These are phyloP conservation scores for Tricholoma terreum DNA, from an alignment of 768 basidiomycete species.

Conservation along the genomic window DNA sequence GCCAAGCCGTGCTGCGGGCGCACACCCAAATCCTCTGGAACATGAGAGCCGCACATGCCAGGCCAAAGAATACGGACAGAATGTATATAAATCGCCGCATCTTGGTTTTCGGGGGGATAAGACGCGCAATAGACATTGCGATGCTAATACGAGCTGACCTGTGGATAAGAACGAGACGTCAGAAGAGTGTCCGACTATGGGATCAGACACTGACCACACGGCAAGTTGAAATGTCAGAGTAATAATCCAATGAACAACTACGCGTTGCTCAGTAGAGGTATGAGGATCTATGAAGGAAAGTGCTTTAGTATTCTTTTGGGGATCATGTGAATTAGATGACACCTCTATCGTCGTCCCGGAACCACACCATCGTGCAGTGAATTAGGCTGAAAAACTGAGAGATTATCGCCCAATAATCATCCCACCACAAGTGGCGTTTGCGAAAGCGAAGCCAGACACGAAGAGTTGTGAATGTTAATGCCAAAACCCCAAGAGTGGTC, in stretches of 20 bases:
- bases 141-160: constrained; percentile 18
- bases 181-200: not conserved
- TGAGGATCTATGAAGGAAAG: not conserved
- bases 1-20: constrained; percentile 8
- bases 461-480: constrained; percentile 13
- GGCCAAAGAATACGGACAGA: constrained; percentile 6
- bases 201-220: constrained; percentile 10
- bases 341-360: constrained; percentile 6
- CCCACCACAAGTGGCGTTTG: constrained; percentile 20
- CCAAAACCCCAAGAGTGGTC: constrained; percentile 12
- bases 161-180: not conserved
- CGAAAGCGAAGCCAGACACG: constrained; percentile 15
- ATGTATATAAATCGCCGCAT: constrained; percentile 3
- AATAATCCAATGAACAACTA: constrained; percentile 11
- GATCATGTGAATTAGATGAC: not conserved
- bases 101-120: constrained; percentile 7
- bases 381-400: constrained; percentile 7
- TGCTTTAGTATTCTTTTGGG: not conserved
- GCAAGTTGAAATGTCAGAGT: constrained; percentile 3
- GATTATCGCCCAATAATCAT: constrained; percentile 17
- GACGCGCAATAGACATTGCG: constrained; percentile 16
- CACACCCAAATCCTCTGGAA: constrained; percentile 13
- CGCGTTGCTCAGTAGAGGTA: not conserved
- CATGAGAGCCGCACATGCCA: constrained; percentile 9
- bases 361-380: constrained; percentile 9